Evolutionary conservation across 768 basidiomycete genomes (phyloP), one percentile per base, ranked within the genome.

Genomic region (Phaeotremella fagi): DNA sequence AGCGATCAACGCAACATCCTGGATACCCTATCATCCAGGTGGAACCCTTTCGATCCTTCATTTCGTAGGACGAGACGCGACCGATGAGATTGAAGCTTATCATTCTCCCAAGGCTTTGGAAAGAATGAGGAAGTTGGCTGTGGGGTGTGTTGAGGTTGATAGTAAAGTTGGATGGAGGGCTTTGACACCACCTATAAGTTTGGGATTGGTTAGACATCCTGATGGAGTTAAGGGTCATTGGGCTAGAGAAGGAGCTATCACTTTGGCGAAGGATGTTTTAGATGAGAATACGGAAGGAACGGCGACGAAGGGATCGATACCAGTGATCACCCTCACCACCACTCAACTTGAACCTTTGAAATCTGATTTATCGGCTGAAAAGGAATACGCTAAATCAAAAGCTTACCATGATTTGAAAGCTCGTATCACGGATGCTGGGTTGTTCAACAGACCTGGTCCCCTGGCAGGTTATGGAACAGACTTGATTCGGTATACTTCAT

Each of bases 81-180:
- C 88, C 0, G 87, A 94, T 77, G 95, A 99, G 74, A 87, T 98
- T 28, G 82, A 88, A 57, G 94, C 90, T 20, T 97, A 87, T 76
- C 95, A 99, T 71, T 78, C 79, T 5, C 79, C 82, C 31, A 74
- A 80, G 42, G 82, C 66, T 80, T 45, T 77, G 45, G 74, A 76
- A 9, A 77, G 81, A 52, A 79, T 91, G 59, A 72, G 78, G 18
- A 78, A 78, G 12, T 94, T 84, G 68, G 80, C 82, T 48, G 77
- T 91, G 22, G 92, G 86, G 23, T 79, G 78, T 22, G 83, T 94
- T 24, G 78, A 83, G 51, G 14, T 60, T 15, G 59, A 62, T 45
- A 43, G 46, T 2, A 48, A 54, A 33, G n/a, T 25, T 29, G 59
- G 74, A 22, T 74, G 66, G 59, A 56, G 42, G 46, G 66, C 94